Conservation (phyloP, 192 early-diverging fungal species). For the Coemansia sp. region DNA sequence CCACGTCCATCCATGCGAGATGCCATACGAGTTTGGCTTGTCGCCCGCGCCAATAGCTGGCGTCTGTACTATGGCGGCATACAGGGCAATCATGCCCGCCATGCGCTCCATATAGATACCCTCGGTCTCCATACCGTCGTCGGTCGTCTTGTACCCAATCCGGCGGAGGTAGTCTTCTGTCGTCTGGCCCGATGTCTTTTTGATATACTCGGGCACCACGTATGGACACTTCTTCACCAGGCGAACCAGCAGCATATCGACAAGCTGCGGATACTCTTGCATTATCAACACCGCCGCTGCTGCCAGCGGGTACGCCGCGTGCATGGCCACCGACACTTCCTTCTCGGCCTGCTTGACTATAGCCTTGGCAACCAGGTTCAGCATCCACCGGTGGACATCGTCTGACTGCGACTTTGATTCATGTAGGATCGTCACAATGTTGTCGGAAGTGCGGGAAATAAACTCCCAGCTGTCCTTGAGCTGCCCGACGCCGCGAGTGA, state of each 20-base stretch:
- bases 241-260: conserved; percentile 31
- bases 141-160: conserved; percentile 31
- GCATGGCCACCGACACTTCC: conserved; percentile 24
- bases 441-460: conserved; percentile 16
- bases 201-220: conserved; percentile 25
- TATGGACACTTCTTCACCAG: conserved; percentile 47
- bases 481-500: conserved; percentile 37
- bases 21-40: conserved; percentile 9
- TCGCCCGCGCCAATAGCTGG: background rate
- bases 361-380: conserved; percentile 38
- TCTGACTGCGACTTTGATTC: conserved; percentile 7
- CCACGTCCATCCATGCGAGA: conserved; percentile 37
- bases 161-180: conserved; percentile 18
- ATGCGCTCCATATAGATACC: conserved; percentile 34
- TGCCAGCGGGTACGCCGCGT: conserved; percentile 33
- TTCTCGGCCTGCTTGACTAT: conserved; percentile 42
- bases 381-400: conserved; percentile 35
- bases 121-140: conserved; percentile 32
- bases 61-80: conserved; percentile 37
- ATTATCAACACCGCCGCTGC: conserved; percentile 23
- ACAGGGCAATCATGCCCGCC: conserved; percentile 38
- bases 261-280: conserved; percentile 15
- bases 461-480: conserved; percentile 40
- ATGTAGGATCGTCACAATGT: conserved; percentile 6
- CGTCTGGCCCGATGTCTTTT: conserved; percentile 7